Base-by-base conservation (phyloP, 768 basidiomycete genomes). In the Xanthoconium stramineum region DNA sequence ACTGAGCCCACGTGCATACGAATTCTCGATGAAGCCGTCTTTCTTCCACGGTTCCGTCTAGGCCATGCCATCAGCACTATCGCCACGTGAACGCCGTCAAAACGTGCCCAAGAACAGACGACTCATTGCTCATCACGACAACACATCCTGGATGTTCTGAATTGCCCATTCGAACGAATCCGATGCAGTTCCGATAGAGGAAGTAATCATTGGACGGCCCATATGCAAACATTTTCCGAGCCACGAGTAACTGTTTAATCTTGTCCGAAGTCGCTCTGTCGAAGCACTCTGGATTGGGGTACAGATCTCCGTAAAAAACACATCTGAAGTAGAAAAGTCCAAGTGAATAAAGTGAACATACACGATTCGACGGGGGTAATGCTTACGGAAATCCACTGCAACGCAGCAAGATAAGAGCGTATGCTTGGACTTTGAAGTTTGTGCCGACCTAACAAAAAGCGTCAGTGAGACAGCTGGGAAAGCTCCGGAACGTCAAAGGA, bases 241-340 rank as follows among this genome's bases (percentile, higher is more conserved):
- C 82, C 42, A 76, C 69, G 19, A 93, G 80, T 45, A 94, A 71
- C 24, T 76, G 63, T 45, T 65, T 75, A 47, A 93, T 75, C 44
- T 80, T 80, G 33, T 65, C 67, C 10, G 86, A 78, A 9, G 79
- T 76, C 15, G 68, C 66, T 57, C 78, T 78, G 58, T 85, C 77
- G 65, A 83, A 89, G 58, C 85, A 84, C 68, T 88, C 86, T 40
- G 72, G 61, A 62, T 89, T 88, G 0, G 84, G 86, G 63, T 89
- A 91, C 15, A 92, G 64, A 68, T 93, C 91, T 7, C 89, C 91
- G 58, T 91, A 92, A 69, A 92, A 94, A n/a, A 91, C 83, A 61
- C 91, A 94, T 39, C 91, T 93, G 51, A 32, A 1, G 24, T 24
- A 24, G 49, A 32, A 48, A 36, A 28, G 40, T 28, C 17, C 50